phyloP scores from a whole-genome alignment of 2,329 filamentous ascomycete genomes.

The Elsinoe fawcettii region DNA sequence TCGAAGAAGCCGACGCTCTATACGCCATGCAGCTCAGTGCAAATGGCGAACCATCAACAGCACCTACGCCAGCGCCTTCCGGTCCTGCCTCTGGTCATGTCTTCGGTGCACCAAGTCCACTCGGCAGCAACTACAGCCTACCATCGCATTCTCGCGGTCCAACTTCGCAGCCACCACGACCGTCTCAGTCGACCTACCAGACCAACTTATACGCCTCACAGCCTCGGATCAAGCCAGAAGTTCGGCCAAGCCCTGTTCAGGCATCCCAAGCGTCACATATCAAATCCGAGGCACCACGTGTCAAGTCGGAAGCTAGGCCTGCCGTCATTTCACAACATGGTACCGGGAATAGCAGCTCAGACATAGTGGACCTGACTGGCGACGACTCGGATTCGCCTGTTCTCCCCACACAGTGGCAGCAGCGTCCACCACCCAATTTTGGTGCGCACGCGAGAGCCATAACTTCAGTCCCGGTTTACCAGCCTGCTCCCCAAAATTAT shows the following conservation, averaged over 20 bases:
- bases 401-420: background rate
- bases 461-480: background rate
- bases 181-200: background rate
- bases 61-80: slow-evolving; percentile 10
- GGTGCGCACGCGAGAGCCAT: background rate
- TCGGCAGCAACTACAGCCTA: slow-evolving; percentile 4
- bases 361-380: slow-evolving; percentile 9
- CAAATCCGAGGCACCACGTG: background rate
- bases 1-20: slow-evolving; percentile 21
- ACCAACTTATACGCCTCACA: background rate
- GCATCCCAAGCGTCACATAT: background rate
- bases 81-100: slow-evolving; percentile 17
- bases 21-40: slow-evolving; percentile 26
- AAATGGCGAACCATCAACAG: slow-evolving; percentile 13
- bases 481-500: background rate
- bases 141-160: slow-evolving; percentile 9
- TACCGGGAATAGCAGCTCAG: background rate
- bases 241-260: background rate
- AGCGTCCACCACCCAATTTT: background rate
- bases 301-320: slow-evolving; percentile 12
- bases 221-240: slow-evolving; percentile 9
- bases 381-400: background rate
- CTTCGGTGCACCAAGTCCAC: slow-evolving; percentile 19
- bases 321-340: background rate
- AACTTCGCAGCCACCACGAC: background rate